A percentile compares a stretch with the other conserved stretches of the same genome.
Evolutionary conservation across 257 asterid genomes (phyloP).

Genomic region (Avicennia marina): DNA sequence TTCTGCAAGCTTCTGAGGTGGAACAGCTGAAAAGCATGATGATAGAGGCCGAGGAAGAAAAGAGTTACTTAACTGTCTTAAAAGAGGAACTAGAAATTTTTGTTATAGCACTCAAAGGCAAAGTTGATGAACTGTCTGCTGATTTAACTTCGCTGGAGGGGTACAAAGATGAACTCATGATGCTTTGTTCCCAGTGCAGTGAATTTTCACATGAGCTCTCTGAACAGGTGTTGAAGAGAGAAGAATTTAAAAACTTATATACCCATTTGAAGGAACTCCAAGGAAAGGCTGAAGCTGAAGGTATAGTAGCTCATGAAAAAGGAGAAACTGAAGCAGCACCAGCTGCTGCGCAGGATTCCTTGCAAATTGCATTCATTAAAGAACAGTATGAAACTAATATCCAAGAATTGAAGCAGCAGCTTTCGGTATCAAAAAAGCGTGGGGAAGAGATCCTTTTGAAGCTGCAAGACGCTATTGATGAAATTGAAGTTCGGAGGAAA

Average conservation of each 20-base stretch:
- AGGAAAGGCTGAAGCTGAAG: slow-evolving; percentile 83
- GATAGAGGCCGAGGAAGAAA: slow-evolving; percentile 49
- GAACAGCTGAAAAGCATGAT: slow-evolving; percentile 34
- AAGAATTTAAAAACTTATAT: slow-evolving; percentile 73
- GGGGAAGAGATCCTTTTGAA: slow-evolving; percentile 94
- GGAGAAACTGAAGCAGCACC: slow-evolving; percentile 61
- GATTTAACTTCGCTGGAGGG: slow-evolving; percentile 31
- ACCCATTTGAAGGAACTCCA: slow-evolving; percentile 77
- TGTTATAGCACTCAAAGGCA: slow-evolving; percentile 43
- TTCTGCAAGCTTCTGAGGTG: slow-evolving; percentile 32
- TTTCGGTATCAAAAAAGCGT: slow-evolving; percentile 67
- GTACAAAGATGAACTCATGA: slow-evolving; percentile 37
- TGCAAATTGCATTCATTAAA: slow-evolving; percentile 85
- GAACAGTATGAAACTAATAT: slow-evolving; percentile 78
- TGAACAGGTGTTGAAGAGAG: slow-evolving; percentile 62
- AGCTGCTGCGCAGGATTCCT: slow-evolving; percentile 59
- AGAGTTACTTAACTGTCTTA: slow-evolving; percentile 28
- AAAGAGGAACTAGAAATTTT: slow-evolving; percentile 66
- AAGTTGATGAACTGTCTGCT: slow-evolving; percentile 47
- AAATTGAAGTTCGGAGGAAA: slow-evolving; percentile 70
- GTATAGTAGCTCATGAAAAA: slow-evolving; percentile 42
- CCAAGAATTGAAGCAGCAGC: slow-evolving; percentile 83
- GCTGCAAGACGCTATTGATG: slow-evolving; percentile 87
- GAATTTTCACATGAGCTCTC: slow-evolving; percentile 64
- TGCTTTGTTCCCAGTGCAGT: slow-evolving; percentile 36